Evolutionary conservation across 208 protist genomes (phyloP).

Genomic region (Polymyxa betae): DNA sequence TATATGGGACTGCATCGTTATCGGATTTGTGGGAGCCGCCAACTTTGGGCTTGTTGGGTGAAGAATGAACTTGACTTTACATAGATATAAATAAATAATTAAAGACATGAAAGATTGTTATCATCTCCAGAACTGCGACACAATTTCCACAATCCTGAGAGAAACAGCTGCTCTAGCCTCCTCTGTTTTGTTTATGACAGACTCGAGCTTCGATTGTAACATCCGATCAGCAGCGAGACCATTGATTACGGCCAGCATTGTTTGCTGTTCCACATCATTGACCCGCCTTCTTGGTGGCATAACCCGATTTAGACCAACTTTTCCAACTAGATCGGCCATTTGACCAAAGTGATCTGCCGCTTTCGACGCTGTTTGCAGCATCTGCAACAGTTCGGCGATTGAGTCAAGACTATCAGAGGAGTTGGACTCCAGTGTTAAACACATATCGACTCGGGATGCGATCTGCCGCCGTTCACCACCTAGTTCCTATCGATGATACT

Average conservation of each 20-base stretch:
- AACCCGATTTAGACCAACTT: neutral
- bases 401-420: neutral
- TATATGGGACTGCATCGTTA: conserved; percentile 6
- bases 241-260: conserved; percentile 12
- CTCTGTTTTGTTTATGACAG: neutral
- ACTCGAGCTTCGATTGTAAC: neutral
- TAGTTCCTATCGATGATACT: neutral
- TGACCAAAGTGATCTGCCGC: neutral
- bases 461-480: neutral
- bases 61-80: neutral
- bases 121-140: conserved; percentile 42
- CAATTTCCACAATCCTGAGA: conserved; percentile 11
- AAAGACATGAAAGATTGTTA: neutral
- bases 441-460: neutral
- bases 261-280: neutral
- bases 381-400: neutral
- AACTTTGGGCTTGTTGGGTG: neutral
- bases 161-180: neutral
- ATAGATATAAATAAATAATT: neutral
- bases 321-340: conserved; percentile 34
- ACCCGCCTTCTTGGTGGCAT: neutral
- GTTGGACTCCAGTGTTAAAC: neutral
- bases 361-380: neutral
- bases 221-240: conserved; percentile 41
- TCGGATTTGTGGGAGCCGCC: neutral